Percentiles rank a stretch among this genome's conserved stretches.
These are phyloP conservation scores for Osmanthus fragrans DNA, from an alignment of 257 asterid genomes.

Conservation along the genomic window DNA sequence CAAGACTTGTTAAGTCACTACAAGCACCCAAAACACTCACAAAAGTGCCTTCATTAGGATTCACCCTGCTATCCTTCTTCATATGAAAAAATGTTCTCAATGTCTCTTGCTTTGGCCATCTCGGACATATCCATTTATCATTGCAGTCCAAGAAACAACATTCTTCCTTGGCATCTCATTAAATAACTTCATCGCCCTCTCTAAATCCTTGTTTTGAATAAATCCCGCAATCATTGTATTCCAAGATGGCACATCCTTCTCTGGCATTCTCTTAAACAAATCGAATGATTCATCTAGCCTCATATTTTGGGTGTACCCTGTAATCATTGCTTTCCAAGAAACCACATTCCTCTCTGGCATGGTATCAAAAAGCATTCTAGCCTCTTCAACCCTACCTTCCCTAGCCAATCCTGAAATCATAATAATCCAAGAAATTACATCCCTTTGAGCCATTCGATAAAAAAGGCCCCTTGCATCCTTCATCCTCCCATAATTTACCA, in stretches of 20 bases:
- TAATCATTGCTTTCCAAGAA: slow-evolving; percentile 70
- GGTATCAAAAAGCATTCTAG: slow-evolving; percentile 44
- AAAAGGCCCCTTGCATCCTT: slow-evolving; percentile 52
- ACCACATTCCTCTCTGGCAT: slow-evolving; percentile 61
- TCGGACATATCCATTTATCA: slow-evolving; percentile 48
- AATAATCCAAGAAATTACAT: slow-evolving; percentile 63
- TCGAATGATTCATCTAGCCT: slow-evolving; percentile 41
- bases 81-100: slow-evolving; percentile 39
- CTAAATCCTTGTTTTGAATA: slow-evolving; percentile 44
- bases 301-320: slow-evolving; percentile 43
- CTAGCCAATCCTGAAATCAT: slow-evolving; percentile 52
- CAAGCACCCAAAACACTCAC: slow-evolving; percentile 65
- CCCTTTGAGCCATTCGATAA: slow-evolving; percentile 42
- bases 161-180: slow-evolving; percentile 51
- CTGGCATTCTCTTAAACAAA: slow-evolving; percentile 48
- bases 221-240: slow-evolving; percentile 54
- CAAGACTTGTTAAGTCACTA: slow-evolving; percentile 54
- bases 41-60: slow-evolving; percentile 63
- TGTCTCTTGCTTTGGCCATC: slow-evolving; percentile 52
- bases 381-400: slow-evolving; percentile 49
- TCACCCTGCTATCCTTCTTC: slow-evolving; percentile 39
- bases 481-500: slow-evolving; percentile 45
- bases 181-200: slow-evolving; percentile 42
- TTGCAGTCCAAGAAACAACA: slow-evolving; percentile 65
- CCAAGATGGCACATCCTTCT: slow-evolving; percentile 47